Evolutionary conservation across 129 eudicot genomes (phyloP).

Genomic region (Heracleum sosnowskyi): DNA sequence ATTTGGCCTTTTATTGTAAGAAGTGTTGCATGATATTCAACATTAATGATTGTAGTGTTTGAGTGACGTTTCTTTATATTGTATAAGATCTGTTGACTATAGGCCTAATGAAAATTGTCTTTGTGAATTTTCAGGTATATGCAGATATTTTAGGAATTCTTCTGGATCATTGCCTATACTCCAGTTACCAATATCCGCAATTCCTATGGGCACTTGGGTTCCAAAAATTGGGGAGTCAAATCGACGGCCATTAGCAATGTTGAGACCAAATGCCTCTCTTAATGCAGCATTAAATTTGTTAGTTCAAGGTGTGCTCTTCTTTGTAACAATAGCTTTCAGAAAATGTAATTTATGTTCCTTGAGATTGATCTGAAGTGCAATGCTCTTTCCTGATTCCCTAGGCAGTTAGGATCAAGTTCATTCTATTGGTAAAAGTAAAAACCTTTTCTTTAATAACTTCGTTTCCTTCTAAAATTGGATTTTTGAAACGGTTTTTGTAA

Average conservation of each 20-base stretch:
- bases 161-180: slow-evolving; percentile 67
- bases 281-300: slow-evolving; percentile 69
- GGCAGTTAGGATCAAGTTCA: not conserved
- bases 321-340: not conserved
- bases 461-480: not conserved
- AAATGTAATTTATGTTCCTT: not conserved
- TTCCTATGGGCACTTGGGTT: slow-evolving; percentile 89
- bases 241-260: slow-evolving; percentile 60
- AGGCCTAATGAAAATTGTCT: slow-evolving; percentile 15
- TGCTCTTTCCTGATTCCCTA: not conserved
- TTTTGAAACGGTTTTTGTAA: not conserved
- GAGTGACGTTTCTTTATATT: not conserved
- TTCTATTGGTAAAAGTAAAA: not conserved
- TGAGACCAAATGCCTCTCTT: slow-evolving; percentile 77
- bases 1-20: not conserved
- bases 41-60: not conserved
- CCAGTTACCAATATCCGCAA: slow-evolving; percentile 62
- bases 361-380: not conserved
- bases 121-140: slow-evolving; percentile 58
- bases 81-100: not conserved
- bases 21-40: not conserved
- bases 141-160: slow-evolving; percentile 77
- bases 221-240: slow-evolving; percentile 80
- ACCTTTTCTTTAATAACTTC: not conserved
- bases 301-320: slow-evolving; percentile 60